A percentile compares a stretch with the other conserved stretches of the same genome.
Conservation (phyloP, 352 stramenopile genomes). For the Globisporangium lucens region DNA sequence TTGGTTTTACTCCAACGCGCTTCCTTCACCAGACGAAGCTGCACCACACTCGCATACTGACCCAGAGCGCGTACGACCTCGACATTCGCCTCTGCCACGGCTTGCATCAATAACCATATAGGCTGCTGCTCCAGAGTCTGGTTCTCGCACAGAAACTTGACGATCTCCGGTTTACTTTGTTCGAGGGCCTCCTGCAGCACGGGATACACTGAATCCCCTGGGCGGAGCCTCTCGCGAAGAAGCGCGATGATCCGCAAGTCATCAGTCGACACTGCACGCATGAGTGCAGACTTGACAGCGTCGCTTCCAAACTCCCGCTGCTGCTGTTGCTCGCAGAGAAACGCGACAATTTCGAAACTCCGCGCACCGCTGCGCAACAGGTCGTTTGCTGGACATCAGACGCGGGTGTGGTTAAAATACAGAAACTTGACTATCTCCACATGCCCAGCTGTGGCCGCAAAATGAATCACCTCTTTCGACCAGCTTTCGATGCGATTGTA, state of each 20-base stretch:
- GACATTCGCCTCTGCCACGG: background rate
- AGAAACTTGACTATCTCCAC: background rate
- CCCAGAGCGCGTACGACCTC: background rate
- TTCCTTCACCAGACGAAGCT: background rate
- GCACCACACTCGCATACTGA: background rate
- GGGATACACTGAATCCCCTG: background rate
- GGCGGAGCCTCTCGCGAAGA: background rate
- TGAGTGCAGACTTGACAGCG: background rate
- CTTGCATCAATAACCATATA: background rate
- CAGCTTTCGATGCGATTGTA: background rate
- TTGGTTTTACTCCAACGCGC: background rate
- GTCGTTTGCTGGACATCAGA: background rate
- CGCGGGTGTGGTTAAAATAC: background rate
- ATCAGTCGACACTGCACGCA: background rate
- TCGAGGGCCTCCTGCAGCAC: background rate
- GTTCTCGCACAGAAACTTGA: background rate
- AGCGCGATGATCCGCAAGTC: background rate
- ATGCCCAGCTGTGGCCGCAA: background rate
- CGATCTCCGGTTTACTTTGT: background rate
- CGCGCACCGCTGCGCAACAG: background rate
- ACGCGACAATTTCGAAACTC: background rate
- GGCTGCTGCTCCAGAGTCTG: background rate
- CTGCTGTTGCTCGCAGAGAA: background rate
- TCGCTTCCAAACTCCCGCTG: background rate
- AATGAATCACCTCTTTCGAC: background rate